A percentile compares a stretch with the other conserved stretches of the same genome.
Evolutionary conservation across 371 early-diverging fungal species (phyloP).

Genomic region (Mucor irregularis): DNA sequence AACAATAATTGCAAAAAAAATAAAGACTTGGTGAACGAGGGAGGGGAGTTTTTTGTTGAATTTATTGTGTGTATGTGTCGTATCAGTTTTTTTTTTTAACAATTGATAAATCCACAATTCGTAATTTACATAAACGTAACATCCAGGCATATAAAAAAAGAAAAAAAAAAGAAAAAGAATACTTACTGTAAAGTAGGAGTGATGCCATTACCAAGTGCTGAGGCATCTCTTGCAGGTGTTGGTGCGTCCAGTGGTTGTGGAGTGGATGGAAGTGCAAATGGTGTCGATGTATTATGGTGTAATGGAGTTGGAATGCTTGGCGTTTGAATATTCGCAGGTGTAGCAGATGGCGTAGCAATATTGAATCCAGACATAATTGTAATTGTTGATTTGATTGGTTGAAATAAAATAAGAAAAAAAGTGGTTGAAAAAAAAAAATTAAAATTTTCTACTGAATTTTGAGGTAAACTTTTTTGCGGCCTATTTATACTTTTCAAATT

Average conservation of each 20-base stretch:
- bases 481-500: slow-evolving; percentile 11
- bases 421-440: not conserved
- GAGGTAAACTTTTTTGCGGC: not conserved
- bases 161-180: not conserved
- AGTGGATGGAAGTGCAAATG: slow-evolving; percentile 49
- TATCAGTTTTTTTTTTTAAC: not conserved
- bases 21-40: not conserved
- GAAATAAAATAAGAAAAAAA: not conserved
- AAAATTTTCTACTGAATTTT: not conserved
- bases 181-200: slow-evolving; percentile 86
- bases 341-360: slow-evolving; percentile 51
- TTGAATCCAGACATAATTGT: slow-evolving; percentile 47
- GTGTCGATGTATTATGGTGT: slow-evolving; percentile 34
- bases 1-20: not conserved
- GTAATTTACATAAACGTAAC: too few relatives aligned
- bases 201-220: slow-evolving; percentile 69
- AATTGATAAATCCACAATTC: too few relatives aligned
- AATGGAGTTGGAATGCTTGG: slow-evolving; percentile 50
- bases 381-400: not conserved
- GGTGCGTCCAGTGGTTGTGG: slow-evolving; percentile 52
- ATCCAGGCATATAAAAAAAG: not conserved
- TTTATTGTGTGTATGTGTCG: not conserved
- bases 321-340: slow-evolving; percentile 52
- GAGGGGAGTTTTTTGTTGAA: not conserved
- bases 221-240: slow-evolving; percentile 50